Conservation (phyloP, 2,329 filamentous ascomycete species). For the Phyllosticta citriasiana region DNA sequence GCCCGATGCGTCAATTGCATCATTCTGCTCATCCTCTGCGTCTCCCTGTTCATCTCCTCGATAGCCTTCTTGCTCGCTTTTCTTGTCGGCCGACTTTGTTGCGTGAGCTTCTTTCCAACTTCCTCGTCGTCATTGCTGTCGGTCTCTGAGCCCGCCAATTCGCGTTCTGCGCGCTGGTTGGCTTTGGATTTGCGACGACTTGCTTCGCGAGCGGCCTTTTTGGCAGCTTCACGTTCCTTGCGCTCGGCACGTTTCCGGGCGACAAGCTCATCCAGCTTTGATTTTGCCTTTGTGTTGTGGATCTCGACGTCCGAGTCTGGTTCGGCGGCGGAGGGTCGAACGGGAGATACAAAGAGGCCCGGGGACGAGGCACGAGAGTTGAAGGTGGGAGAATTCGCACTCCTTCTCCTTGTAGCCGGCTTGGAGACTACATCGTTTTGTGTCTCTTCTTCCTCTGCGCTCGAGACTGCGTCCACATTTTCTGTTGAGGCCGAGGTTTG, state of each 20-base stretch:
- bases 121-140: constrained; percentile 46
- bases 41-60: constrained; percentile 85
- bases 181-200: constrained; percentile 10
- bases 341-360: constrained; percentile 49
- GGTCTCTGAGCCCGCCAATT: constrained; percentile 33
- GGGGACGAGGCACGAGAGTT: constrained; percentile 33
- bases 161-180: constrained; percentile 18
- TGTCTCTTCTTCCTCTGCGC: constrained; percentile 13
- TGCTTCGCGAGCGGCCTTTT: constrained; percentile 33
- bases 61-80: constrained; percentile 92
- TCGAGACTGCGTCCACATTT: constrained; percentile 5
- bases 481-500: constrained; percentile 6
- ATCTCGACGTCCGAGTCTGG: constrained; percentile 37
- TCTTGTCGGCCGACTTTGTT: constrained; percentile 58
- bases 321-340: constrained; percentile 18
- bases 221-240: constrained; percentile 53
- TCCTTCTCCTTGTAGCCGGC: background rate
- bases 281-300: constrained; percentile 33
- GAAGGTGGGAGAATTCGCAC: background rate
- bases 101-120: constrained; percentile 44
- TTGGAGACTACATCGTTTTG: constrained; percentile 4
- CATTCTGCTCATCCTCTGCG: constrained; percentile 78
- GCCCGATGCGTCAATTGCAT: constrained; percentile 87
- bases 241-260: constrained; percentile 64
- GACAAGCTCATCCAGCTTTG: constrained; percentile 61